A percentile compares a stretch with the other conserved stretches of the same genome.
Conservation (phyloP, 2,329 filamentous ascomycete genomes). For the Apiospora aurea region DNA sequence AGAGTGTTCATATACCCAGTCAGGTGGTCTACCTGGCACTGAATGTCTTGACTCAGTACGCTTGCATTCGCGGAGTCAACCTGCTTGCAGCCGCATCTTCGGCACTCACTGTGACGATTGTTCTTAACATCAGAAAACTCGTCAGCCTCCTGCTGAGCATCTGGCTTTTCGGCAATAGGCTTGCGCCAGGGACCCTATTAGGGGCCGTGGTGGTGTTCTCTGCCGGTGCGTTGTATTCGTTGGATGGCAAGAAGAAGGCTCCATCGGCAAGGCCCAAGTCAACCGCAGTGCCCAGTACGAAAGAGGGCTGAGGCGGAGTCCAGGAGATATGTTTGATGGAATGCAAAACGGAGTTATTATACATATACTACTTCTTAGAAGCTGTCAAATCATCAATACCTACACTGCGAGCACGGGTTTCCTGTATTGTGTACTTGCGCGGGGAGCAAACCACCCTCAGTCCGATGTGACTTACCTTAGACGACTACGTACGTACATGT, state of each 20-base stretch:
- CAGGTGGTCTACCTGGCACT: conserved; percentile 75
- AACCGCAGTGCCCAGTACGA: conserved; percentile 25
- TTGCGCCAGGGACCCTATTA: conserved; percentile 77
- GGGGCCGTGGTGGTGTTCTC: conserved; percentile 89
- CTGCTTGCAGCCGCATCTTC: conserved; percentile 88
- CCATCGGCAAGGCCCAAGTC: conserved; percentile 37
- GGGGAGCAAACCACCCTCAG: background rate
- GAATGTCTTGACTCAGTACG: conserved; percentile 89
- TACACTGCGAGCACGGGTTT: background rate
- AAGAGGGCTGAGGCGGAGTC: conserved; percentile 18
- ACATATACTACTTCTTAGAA: background rate
- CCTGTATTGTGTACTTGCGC: background rate
- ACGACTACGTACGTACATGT: background rate
- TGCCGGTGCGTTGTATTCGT: conserved; percentile 88
- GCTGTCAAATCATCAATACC: background rate
- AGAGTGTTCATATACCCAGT: conserved; percentile 62
- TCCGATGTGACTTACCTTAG: background rate
- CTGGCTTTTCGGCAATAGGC: conserved; percentile 88
- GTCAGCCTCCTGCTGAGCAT: conserved; percentile 91
- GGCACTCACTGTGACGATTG: conserved; percentile 94
- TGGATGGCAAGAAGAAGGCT: conserved; percentile 63
- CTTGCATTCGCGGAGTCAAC: conserved; percentile 95
- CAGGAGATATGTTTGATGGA: background rate
- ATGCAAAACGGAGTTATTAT: background rate
- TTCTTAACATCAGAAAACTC: conserved; percentile 93